Conservation (phyloP, 345 rosid species). For the Populus ilicifolia region DNA sequence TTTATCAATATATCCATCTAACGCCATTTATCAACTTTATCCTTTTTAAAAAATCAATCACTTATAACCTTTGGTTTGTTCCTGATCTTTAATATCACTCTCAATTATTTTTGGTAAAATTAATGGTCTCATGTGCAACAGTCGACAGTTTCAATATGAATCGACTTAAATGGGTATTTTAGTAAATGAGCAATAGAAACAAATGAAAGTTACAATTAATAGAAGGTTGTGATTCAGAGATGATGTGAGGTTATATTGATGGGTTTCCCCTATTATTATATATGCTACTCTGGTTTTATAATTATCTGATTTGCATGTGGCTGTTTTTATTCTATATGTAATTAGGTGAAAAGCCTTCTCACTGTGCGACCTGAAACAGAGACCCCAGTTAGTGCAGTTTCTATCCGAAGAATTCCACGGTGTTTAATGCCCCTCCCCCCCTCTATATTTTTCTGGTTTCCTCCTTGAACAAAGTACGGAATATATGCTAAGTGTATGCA, state of each 20-base stretch:
- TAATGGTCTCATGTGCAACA: background rate
- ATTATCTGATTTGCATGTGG: background rate
- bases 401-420: conserved; percentile 93
- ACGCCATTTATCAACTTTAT: background rate
- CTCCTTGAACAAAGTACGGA: background rate
- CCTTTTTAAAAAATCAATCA: background rate
- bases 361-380: conserved; percentile 95
- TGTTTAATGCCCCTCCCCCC: conserved; percentile 10
- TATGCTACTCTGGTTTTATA: conserved; percentile 1
- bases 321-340: conserved; percentile 12
- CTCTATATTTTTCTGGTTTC: background rate
- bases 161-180: background rate
- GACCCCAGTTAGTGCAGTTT: conserved; percentile 84
- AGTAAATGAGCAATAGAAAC: background rate
- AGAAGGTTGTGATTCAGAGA: background rate
- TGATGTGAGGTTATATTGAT: background rate
- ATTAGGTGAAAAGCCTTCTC: conserved; percentile 89
- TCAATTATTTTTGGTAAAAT: background rate
- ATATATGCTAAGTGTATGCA: conserved; percentile 9
- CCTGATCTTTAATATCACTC: background rate
- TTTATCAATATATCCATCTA: background rate
- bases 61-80: background rate
- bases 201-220: background rate
- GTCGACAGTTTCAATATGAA: background rate
- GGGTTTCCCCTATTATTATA: background rate